A percentile compares a stretch with the other conserved stretches of the same genome.
Conservation (phyloP, 2,329 filamentous ascomycete genomes). For the Esteya vermicola region DNA sequence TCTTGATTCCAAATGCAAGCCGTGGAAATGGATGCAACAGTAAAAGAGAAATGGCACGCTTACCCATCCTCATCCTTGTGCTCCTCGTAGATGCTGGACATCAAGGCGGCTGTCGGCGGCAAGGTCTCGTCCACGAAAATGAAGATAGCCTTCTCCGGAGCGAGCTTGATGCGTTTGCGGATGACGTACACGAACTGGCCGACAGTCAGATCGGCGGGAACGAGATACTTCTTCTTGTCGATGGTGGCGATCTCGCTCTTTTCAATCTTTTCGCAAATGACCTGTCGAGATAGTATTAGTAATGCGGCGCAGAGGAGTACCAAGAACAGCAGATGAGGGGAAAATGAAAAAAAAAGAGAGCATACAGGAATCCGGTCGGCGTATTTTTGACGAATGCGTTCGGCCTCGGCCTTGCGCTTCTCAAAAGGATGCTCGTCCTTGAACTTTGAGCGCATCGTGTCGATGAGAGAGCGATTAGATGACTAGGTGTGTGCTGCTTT, state of each 20-base stretch:
- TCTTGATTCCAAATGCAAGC: background rate
- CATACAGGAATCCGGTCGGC: conserved; percentile 93
- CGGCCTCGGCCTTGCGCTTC: conserved; percentile 99
- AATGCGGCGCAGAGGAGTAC: background rate
- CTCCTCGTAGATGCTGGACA: conserved; percentile 99
- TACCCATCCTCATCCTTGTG: conserved; percentile 77
- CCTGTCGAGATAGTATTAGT: conserved; percentile 34
- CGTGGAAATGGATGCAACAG: background rate
- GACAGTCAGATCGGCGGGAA: conserved; percentile 92
- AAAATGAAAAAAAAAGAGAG: conserved; percentile 1
- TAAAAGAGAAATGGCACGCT: conserved; percentile 10
- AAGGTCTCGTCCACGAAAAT: conserved; percentile 99
- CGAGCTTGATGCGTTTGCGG: conserved; percentile 99
- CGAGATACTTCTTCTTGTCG: conserved; percentile 99
- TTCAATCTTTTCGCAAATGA: conserved; percentile 99
- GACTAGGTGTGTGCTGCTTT: background rate
- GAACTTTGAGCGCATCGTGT: conserved; percentile 94
- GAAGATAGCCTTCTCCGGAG: conserved; percentile 99
- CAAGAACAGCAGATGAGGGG: conserved; percentile 2
- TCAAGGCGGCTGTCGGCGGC: conserved; percentile 88
- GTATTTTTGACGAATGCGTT: conserved; percentile 98
- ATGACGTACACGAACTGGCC: conserved; percentile 99
- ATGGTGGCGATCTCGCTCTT: conserved; percentile 99
- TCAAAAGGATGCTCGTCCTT: conserved; percentile 99
- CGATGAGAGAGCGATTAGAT: conserved; percentile 17